phyloP scores from a whole-genome alignment of 2,329 filamentous ascomycete species.

The Aspergillus unguis region DNA sequence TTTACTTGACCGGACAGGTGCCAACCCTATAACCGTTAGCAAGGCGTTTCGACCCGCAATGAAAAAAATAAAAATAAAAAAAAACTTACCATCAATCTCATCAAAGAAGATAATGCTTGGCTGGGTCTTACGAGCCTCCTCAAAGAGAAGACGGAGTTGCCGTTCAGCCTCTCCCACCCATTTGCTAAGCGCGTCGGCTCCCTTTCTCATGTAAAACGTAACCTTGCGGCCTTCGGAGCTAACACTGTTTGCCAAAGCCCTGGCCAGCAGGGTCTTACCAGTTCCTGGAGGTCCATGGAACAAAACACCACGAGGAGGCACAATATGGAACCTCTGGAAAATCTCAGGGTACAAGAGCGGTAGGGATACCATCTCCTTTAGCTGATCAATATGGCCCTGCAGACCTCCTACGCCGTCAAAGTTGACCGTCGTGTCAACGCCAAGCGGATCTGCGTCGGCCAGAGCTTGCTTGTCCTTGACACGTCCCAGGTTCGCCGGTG shows the following conservation, averaged over 20 bases:
- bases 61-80: not conserved
- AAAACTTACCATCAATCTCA: conserved; percentile 77
- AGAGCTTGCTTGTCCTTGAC: conserved; percentile 89
- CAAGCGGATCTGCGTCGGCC: conserved; percentile 90
- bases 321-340: conserved; percentile 86
- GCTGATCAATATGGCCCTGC: conserved; percentile 88
- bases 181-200: conserved; percentile 94
- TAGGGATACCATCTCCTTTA: conserved; percentile 98
- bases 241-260: conserved; percentile 86
- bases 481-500: conserved; percentile 82
- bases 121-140: conserved; percentile 91
- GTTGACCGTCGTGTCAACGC: conserved; percentile 86
- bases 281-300: conserved; percentile 97
- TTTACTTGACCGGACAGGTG: conserved; percentile 93
- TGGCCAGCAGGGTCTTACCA: conserved; percentile 93
- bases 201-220: conserved; percentile 99
- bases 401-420: conserved; percentile 93
- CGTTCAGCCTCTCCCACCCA: conserved; percentile 98
- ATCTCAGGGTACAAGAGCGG: conserved; percentile 93
- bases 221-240: conserved; percentile 88
- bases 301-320: conserved; percentile 87
- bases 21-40: conserved; percentile 52
- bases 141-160: conserved; percentile 87
- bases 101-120: conserved; percentile 99
- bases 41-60: not conserved